These are phyloP conservation scores for Erythrobasidium hasegawianum DNA, from an alignment of 1,284 basidiomycete genomes.

Conservation along the genomic window DNA sequence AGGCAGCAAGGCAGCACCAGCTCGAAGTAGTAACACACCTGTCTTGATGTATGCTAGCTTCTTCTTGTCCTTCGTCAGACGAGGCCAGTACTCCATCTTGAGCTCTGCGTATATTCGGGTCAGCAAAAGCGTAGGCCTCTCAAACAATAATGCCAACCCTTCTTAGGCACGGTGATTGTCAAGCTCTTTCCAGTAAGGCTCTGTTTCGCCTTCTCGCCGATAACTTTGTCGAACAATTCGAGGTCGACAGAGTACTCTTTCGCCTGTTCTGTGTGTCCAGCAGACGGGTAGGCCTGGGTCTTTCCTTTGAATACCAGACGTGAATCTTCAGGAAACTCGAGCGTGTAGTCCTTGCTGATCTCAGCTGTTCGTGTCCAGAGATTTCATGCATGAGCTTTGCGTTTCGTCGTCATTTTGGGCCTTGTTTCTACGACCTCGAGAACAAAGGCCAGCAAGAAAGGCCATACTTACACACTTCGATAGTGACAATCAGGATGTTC, in stretches of 20 bases:
- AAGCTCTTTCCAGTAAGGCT: slow-evolving; percentile 47
- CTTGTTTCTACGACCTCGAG: too few species aligned
- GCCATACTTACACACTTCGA: slow-evolving; percentile 18
- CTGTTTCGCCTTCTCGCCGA: slow-evolving; percentile 45
- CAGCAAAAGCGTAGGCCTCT: background rate
- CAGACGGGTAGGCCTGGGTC: slow-evolving; percentile 15
- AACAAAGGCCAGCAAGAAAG: background rate
- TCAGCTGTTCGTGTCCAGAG: slow-evolving; percentile 12
- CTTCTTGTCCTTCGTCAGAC: slow-evolving; percentile 49
- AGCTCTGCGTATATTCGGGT: slow-evolving; percentile 22
- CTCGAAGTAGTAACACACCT: slow-evolving; percentile 15
- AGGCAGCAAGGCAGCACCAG: too few species aligned
- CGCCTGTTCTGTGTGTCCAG: slow-evolving; percentile 26
- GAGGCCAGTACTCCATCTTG: slow-evolving; percentile 48
- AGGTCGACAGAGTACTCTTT: slow-evolving; percentile 47
- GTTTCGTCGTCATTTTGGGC: background rate
- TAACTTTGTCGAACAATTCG: slow-evolving; percentile 48
- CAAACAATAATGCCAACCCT: slow-evolving; percentile 29
- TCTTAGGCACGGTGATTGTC: slow-evolving; percentile 47
- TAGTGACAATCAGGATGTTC: slow-evolving; percentile 30
- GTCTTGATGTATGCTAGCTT: slow-evolving; percentile 50
- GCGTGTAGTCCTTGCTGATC: slow-evolving; percentile 20
- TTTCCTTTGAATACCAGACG: slow-evolving; percentile 34
- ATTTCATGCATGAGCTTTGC: background rate
- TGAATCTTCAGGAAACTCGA: slow-evolving; percentile 29